Evolutionary conservation across 805 yeast genomes (phyloP).

Genomic region (Wickerhamomyces canadensis): DNA sequence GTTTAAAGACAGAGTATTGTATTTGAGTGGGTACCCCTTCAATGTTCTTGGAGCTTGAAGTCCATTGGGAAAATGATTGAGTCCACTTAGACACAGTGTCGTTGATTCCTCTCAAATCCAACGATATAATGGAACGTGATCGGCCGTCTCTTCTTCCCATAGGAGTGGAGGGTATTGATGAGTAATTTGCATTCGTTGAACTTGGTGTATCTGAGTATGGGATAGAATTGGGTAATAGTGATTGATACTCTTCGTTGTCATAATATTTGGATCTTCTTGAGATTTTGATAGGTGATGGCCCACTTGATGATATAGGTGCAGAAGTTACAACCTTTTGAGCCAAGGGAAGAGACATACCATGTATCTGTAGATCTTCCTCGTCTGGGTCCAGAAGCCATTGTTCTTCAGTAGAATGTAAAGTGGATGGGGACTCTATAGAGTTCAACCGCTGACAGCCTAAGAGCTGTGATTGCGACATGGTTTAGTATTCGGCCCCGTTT

Average conservation of each 20-base stretch:
- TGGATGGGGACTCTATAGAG: background rate
- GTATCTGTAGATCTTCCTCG: conserved; percentile 1
- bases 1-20: conserved; percentile 50
- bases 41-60: conserved; percentile 12
- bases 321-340: conserved; percentile 5
- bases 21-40: conserved; percentile 35
- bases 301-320: conserved; percentile 9
- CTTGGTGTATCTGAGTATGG: background rate
- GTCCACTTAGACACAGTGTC: conserved; percentile 25
- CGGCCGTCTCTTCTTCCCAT: conserved; percentile 5
- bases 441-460: background rate
- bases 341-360: conserved; percentile 1
- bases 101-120: conserved; percentile 18
- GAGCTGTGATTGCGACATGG: background rate
- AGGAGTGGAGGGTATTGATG: background rate
- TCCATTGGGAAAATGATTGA: conserved; percentile 23
- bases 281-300: conserved; percentile 5
- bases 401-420: conserved; percentile 6
- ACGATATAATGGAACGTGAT: conserved; percentile 19
- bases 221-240: background rate
- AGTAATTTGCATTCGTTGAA: background rate
- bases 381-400: conserved; percentile 7
- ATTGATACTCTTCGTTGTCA: conserved; percentile 5
- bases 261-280: background rate
- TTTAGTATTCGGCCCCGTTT: too few relatives aligned